Conservation (phyloP, 768 basidiomycete species). For the Sporobolomyces pararoseus region DNA sequence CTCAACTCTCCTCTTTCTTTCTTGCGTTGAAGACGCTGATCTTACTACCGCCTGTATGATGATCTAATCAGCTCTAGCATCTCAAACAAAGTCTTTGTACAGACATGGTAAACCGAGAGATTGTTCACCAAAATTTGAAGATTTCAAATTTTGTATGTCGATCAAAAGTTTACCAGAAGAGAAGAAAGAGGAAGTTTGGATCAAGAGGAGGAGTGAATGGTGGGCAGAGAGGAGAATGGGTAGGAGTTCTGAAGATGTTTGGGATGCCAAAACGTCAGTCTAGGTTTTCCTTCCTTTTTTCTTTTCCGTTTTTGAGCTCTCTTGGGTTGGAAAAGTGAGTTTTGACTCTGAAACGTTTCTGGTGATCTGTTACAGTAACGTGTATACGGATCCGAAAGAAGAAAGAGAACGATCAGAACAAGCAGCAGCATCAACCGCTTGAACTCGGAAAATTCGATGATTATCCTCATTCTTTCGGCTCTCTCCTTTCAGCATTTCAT, state of each 20-base stretch:
- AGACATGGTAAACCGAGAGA: conserved; percentile 70
- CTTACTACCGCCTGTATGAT: neutral
- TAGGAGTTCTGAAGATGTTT: conserved; percentile 89
- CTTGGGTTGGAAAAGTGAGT: no score
- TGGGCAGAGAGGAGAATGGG: conserved; percentile 74
- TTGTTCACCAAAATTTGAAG: conserved; percentile 74
- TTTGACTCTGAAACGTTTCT: neutral
- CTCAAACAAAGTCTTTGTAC: conserved; percentile 80
- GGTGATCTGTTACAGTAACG: conserved; percentile 11
- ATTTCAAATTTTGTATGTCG: conserved; percentile 92
- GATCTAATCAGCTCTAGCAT: conserved; percentile 61
- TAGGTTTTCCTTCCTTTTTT: neutral
- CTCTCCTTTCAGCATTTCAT: no score
- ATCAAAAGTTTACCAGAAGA: conserved; percentile 74
- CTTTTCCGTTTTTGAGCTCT: no score
- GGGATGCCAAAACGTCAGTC: conserved; percentile 78
- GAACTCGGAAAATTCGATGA: neutral
- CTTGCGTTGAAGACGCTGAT: neutral
- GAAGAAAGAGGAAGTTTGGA: conserved; percentile 75
- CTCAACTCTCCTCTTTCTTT: neutral
- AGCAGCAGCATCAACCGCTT: neutral
- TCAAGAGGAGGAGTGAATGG: conserved; percentile 83
- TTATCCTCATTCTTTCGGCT: no score
- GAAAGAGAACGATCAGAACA: neutral
- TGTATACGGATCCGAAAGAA: conserved; percentile 26